Evolutionary conservation across 192 early-diverging fungal species (phyloP).

Genomic region (Gorgonomyces haynaldii): DNA sequence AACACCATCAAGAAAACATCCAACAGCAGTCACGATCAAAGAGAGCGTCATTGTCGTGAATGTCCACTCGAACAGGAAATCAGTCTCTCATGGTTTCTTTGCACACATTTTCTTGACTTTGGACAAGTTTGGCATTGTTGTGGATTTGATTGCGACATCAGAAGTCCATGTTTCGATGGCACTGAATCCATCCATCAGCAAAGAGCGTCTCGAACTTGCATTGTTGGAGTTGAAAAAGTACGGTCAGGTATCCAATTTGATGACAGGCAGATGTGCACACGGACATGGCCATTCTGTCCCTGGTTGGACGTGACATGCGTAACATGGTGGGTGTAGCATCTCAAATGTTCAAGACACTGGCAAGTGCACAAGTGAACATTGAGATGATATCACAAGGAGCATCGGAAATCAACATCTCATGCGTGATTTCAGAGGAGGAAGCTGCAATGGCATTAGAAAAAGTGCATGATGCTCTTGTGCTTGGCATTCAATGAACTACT

Average conservation of each 20-base stretch:
- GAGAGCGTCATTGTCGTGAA: slow-evolving; percentile 92
- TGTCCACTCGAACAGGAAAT: slow-evolving; percentile 94
- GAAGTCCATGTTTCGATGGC: slow-evolving; percentile 85
- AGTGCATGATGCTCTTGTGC: slow-evolving; percentile 72
- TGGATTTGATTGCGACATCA: slow-evolving; percentile 86
- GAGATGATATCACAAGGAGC: slow-evolving; percentile 99
- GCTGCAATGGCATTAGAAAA: slow-evolving; percentile 67
- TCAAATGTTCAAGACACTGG: slow-evolving; percentile 85
- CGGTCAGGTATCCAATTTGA: slow-evolving; percentile 49
- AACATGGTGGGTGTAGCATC: slow-evolving; percentile 94
- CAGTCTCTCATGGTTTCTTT: slow-evolving; percentile 93
- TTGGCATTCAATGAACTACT: too few species aligned
- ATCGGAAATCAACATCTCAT: slow-evolving; percentile 96
- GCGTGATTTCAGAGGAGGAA: slow-evolving; percentile 73
- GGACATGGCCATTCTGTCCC: slow-evolving; percentile 89
- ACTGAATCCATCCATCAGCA: slow-evolving; percentile 28
- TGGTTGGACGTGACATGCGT: slow-evolving; percentile 93
- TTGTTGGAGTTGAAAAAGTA: slow-evolving; percentile 66
- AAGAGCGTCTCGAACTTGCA: slow-evolving; percentile 60
- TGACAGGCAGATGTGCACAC: slow-evolving; percentile 62
- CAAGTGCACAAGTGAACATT: slow-evolving; percentile 82
- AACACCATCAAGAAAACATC: slow-evolving; percentile 36
- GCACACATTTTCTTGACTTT: slow-evolving; percentile 87
- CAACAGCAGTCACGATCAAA: slow-evolving; percentile 99
- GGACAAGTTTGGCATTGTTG: slow-evolving; percentile 76